These are phyloP conservation scores for Paramecium primaurelia DNA, from an alignment of 73 alveolate species.

Conservation along the genomic window DNA sequence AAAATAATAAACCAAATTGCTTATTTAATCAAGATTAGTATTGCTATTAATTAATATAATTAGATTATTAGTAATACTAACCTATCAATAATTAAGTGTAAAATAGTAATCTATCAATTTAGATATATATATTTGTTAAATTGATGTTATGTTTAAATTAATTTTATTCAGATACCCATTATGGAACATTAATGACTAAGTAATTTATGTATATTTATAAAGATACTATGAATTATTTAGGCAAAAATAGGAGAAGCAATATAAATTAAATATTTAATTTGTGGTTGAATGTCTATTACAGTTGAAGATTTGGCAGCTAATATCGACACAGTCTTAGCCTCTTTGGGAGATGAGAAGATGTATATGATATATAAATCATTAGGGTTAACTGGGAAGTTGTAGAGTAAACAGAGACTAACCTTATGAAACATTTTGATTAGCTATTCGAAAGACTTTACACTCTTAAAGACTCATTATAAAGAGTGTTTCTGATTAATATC, in stretches of 20 bases:
- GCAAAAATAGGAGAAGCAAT: background rate
- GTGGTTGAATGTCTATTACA: constrained; percentile 49
- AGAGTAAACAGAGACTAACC: constrained; percentile 24
- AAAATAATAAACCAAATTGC: background rate
- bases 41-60: background rate
- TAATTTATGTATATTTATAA: background rate
- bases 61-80: background rate
- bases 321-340: constrained; percentile 21
- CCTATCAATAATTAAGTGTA: background rate
- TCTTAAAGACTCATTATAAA: background rate
- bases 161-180: background rate
- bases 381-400: constrained; percentile 47
- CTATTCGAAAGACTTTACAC: constrained; percentile 36
- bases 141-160: background rate
- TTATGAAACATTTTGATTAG: constrained; percentile 15
- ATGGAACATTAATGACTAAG: background rate
- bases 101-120: background rate
- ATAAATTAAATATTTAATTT: background rate
- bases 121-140: background rate
- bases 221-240: background rate
- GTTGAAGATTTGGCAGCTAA: constrained; percentile 43
- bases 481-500: constrained; percentile 44
- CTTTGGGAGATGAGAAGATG: constrained; percentile 45
- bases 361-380: background rate
- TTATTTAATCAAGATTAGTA: background rate